A percentile compares a stretch with the other conserved stretches of the same genome.
These are phyloP conservation scores for Fraxinus greggii DNA, from an alignment of 305 asterid genomes.

Conservation along the genomic window DNA sequence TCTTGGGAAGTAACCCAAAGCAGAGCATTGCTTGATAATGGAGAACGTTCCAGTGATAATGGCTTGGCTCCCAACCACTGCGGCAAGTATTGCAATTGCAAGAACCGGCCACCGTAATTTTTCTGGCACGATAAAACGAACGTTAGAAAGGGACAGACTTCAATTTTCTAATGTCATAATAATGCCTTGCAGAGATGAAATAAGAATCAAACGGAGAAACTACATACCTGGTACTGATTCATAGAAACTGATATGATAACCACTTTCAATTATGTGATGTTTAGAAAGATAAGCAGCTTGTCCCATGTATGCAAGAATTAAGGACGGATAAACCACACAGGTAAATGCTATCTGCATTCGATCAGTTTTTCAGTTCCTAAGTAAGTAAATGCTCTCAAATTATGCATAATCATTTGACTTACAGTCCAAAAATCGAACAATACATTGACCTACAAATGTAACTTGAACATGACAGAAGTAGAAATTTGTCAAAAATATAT, in stretches of 20 bases:
- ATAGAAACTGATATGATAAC: conserved; percentile 78
- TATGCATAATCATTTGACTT: not conserved
- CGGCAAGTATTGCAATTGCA: conserved; percentile 86
- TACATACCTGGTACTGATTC: conserved; percentile 79
- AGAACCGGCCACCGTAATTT: conserved; percentile 79
- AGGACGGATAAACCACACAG: conserved; percentile 77
- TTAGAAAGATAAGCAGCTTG: conserved; percentile 95
- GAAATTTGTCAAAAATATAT: not conserved
- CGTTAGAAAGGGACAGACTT: not conserved
- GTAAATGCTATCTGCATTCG: conserved; percentile 74
- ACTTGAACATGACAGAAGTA: not conserved
- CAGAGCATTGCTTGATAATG: conserved; percentile 83
- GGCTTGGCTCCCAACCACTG: conserved; percentile 94
- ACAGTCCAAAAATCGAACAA: not conserved
- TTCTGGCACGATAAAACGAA: conserved; percentile 39
- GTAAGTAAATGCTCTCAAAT: not conserved
- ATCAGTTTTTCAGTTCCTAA: conserved; percentile 3
- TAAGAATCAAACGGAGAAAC: not conserved
- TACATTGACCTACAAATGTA: not conserved
- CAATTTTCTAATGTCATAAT: not conserved
- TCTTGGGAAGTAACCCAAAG: conserved; percentile 83
- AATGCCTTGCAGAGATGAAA: not conserved
- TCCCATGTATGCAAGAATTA: conserved; percentile 94
- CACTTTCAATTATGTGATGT: conserved; percentile 65
- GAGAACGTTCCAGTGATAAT: conserved; percentile 86